These are phyloP conservation scores for Umbelopsis sp. DNA, from an alignment of 192 early-diverging fungal species.

Conservation along the genomic window DNA sequence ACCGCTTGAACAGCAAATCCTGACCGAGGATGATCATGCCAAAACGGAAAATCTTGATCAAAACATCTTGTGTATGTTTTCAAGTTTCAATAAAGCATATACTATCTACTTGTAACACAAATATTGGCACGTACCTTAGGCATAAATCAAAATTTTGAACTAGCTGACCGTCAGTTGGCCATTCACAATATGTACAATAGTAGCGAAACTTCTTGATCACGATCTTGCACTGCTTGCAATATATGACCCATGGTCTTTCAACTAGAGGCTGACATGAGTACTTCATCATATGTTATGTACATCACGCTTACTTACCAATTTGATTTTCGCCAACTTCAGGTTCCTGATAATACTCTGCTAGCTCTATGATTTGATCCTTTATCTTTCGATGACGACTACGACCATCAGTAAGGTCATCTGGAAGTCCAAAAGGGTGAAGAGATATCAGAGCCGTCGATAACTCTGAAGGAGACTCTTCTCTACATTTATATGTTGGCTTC, in stretches of 20 bases:
- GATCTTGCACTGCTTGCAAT: slow-evolving; percentile 80
- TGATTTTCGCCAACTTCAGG: background rate
- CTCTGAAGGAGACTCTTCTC: slow-evolving; percentile 16
- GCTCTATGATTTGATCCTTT: background rate
- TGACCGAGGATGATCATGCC: slow-evolving; percentile 77
- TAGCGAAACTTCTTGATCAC: slow-evolving; percentile 80
- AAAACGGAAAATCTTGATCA: slow-evolving; percentile 64
- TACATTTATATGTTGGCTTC: slow-evolving; percentile 6
- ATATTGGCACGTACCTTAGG: slow-evolving; percentile 33
- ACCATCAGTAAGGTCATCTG: background rate
- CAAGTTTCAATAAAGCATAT: background rate
- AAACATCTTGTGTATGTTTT: slow-evolving; percentile 59
- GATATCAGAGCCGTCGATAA: background rate
- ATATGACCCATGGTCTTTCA: slow-evolving; percentile 31
- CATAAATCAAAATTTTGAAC: slow-evolving; percentile 80
- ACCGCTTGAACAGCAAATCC: slow-evolving; percentile 78
- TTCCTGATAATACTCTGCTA: slow-evolving; percentile 5
- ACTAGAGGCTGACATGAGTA: background rate
- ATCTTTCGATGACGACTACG: background rate
- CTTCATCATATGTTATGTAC: background rate
- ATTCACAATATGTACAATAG: slow-evolving; percentile 86
- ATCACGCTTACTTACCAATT: background rate
- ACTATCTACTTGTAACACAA: no score
- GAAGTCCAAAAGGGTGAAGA: slow-evolving; percentile 4
- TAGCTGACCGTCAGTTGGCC: slow-evolving; percentile 60